Percentiles rank a stretch among this genome's conserved stretches.
These are phyloP conservation scores for Kandelia obovata DNA, from an alignment of 345 rosid genomes.

Conservation along the genomic window DNA sequence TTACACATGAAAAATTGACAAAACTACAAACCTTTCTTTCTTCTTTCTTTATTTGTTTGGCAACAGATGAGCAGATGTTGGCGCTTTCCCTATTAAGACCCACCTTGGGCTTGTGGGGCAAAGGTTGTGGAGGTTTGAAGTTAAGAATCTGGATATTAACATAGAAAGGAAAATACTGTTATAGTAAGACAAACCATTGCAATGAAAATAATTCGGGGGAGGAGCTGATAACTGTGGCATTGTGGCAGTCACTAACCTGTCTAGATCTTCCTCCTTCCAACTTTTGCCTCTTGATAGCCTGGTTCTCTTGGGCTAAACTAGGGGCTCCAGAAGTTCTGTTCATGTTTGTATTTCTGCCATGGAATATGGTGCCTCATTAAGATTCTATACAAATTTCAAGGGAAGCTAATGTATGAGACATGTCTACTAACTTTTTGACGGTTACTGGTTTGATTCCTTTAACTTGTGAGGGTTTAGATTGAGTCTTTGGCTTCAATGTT, in stretches of 20 bases:
- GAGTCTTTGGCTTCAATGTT: conserved; percentile 44
- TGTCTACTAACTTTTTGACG: conserved; percentile 36
- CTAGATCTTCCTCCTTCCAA: conserved; percentile 85
- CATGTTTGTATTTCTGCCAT: conserved; percentile 37
- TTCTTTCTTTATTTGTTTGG: conserved; percentile 45
- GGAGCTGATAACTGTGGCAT: not conserved
- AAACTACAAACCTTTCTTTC: conserved; percentile 66
- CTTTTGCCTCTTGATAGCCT: conserved; percentile 94
- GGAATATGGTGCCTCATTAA: not conserved
- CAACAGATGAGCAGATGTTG: conserved; percentile 38
- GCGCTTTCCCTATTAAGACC: conserved; percentile 52
- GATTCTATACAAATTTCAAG: not conserved
- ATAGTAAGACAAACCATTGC: not conserved
- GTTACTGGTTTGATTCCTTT: conserved; percentile 39
- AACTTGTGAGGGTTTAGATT: conserved; percentile 46
- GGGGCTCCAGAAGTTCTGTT: conserved; percentile 40
- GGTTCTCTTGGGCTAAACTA: conserved; percentile 73
- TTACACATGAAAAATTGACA: not conserved
- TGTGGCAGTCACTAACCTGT: conserved; percentile 47
- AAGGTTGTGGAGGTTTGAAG: conserved; percentile 56
- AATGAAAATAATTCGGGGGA: not conserved
- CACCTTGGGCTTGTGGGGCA: conserved; percentile 72
- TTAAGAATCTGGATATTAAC: conserved; percentile 64
- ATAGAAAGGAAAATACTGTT: not conserved
- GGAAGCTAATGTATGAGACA: not conserved